Percentiles rank a stretch among this genome's conserved stretches.
Evolutionary conservation across 306 rosid species (phyloP).

Genomic region (Glycine latifolia): DNA sequence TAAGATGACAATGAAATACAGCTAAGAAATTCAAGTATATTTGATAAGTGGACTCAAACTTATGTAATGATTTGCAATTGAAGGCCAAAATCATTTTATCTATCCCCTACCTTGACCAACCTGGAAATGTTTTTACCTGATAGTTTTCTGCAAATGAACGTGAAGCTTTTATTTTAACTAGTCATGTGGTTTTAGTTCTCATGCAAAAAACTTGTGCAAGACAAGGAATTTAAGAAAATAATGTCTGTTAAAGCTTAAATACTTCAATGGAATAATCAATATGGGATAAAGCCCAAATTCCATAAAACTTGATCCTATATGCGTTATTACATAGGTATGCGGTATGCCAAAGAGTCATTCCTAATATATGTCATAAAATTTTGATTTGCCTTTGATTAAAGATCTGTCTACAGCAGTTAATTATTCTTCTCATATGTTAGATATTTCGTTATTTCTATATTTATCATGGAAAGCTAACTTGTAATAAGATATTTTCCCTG

Average conservation of each 20-base stretch:
- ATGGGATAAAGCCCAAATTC: neutral
- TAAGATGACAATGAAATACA: neutral
- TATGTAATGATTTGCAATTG: neutral
- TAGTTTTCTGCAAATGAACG: neutral
- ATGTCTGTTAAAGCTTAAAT: neutral
- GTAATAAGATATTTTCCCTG: too few relatives aligned
- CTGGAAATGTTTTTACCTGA: neutral
- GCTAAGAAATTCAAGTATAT: neutral
- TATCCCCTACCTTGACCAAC: neutral
- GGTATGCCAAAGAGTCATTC: neutral
- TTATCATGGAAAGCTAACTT: neutral
- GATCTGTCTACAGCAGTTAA: neutral
- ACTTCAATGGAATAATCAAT: constrained; percentile 8
- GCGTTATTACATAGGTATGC: neutral
- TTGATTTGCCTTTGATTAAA: neutral
- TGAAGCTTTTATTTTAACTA: constrained; percentile 7
- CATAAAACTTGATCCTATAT: neutral
- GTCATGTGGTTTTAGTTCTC: neutral
- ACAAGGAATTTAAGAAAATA: neutral
- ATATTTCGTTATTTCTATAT: neutral
- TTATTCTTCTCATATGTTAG: neutral
- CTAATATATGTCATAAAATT: neutral
- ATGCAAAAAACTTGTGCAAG: neutral
- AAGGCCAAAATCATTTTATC: neutral
- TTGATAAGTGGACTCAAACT: neutral